Conservation (phyloP, 495 filamentous ascomycete genomes). For the Poronia punctata region DNA sequence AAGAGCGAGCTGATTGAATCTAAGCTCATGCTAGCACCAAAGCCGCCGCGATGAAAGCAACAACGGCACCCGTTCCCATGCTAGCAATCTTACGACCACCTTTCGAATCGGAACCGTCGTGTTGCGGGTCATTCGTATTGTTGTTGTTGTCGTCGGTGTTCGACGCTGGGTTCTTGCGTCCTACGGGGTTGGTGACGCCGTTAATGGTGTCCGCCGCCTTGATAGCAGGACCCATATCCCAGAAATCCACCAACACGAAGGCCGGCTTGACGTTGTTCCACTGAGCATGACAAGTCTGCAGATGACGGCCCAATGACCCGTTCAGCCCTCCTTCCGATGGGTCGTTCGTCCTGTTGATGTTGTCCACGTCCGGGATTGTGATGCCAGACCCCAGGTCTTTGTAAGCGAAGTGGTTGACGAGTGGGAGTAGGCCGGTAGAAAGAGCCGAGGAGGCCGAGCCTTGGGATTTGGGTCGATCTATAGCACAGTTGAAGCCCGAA, state of each 20-base stretch:
- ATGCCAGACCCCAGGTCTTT: slow-evolving; percentile 49
- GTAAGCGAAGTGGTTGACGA: slow-evolving; percentile 72
- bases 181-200: slow-evolving; percentile 36
- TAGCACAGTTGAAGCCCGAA: slow-evolving; percentile 48
- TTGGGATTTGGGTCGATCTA: slow-evolving; percentile 50
- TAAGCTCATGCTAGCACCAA: slow-evolving; percentile 20
- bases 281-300: slow-evolving; percentile 40
- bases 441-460: slow-evolving; percentile 41
- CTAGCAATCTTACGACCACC: slow-evolving; percentile 3
- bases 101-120: slow-evolving; percentile 7
- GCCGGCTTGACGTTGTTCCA: slow-evolving; percentile 48
- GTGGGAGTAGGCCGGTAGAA: slow-evolving; percentile 37
- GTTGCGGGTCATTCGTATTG: too few relatives aligned
- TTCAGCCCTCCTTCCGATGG: slow-evolving; percentile 31
- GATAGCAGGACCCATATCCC: slow-evolving; percentile 54
- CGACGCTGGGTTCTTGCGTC: slow-evolving; percentile 19
- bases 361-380: slow-evolving; percentile 47
- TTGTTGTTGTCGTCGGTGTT: slow-evolving; percentile 8
- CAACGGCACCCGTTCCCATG: slow-evolving; percentile 19
- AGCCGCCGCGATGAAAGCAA: slow-evolving; percentile 26
- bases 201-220: slow-evolving; percentile 52
- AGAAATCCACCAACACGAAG: slow-evolving; percentile 63
- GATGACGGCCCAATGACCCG: slow-evolving; percentile 55
- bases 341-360: slow-evolving; percentile 51
- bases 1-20: background rate